A percentile compares a stretch with the other conserved stretches of the same genome.
These are phyloP conservation scores for Metarhizium humberi DNA, from an alignment of 2,329 filamentous ascomycete species.

Conservation along the genomic window DNA sequence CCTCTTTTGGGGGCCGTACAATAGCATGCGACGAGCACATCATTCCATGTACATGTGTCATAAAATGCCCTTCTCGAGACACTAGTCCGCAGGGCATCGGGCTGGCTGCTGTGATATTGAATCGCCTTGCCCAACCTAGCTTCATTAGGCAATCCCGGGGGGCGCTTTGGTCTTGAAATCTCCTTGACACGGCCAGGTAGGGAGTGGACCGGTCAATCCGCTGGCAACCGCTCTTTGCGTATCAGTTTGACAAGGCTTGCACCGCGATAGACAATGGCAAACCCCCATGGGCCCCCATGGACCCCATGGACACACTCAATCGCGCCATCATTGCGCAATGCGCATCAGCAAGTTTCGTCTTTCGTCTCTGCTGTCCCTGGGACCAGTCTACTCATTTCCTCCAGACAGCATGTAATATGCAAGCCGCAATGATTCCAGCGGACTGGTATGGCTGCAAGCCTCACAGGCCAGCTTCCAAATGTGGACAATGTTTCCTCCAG, in stretches of 20 bases:
- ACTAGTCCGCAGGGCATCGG: not conserved
- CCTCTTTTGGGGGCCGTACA: not conserved
- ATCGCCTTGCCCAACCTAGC: not conserved
- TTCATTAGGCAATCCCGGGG: not conserved
- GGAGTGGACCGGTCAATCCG: no score
- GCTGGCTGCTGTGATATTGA: not conserved
- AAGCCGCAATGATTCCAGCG: slow-evolving; percentile 2
- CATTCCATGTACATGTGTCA: no score
- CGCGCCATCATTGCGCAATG: not conserved
- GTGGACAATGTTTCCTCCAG: not conserved
- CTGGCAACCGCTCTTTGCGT: not conserved
- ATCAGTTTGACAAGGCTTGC: not conserved
- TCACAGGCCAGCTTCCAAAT: slow-evolving; percentile 3
- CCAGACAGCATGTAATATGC: no score
- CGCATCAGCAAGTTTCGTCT: not conserved
- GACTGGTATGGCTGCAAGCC: not conserved
- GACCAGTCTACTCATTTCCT: no score
- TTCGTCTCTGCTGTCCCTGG: no score
- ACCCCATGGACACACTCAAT: not conserved
- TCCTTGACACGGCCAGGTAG: no score
- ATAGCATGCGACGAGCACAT: not conserved
- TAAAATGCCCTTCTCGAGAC: no score
- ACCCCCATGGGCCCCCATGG: not conserved
- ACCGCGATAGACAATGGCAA: not conserved
- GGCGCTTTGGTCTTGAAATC: not conserved